phyloP scores from a whole-genome alignment of 805 yeast genomes.

The Hanseniaspora vineae region DNA sequence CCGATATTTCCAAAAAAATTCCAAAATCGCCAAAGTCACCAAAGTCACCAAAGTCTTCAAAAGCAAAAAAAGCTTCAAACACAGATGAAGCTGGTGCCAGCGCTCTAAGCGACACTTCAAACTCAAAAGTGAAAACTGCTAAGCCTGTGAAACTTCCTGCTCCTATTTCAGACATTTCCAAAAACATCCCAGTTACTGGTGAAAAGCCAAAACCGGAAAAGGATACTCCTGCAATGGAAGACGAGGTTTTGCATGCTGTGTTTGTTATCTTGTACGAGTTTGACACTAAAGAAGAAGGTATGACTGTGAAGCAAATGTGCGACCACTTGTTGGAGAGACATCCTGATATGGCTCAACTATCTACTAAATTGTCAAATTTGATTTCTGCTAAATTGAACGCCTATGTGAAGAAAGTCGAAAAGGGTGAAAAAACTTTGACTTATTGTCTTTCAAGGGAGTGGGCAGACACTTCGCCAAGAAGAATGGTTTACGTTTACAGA shows the following conservation, averaged over 20 bases:
- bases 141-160: constrained; percentile 15
- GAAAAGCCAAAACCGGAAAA: constrained; percentile 60
- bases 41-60: too few relatives aligned
- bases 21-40: too few relatives aligned
- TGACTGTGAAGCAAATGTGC: constrained; percentile 85
- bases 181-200: constrained; percentile 72
- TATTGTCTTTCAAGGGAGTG: constrained; percentile 77
- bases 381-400: constrained; percentile 78
- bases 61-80: too few relatives aligned
- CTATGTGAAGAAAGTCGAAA: constrained; percentile 73
- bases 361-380: constrained; percentile 68
- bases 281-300: constrained; percentile 55
- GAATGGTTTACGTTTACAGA: constrained; percentile 81
- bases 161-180: constrained; percentile 56
- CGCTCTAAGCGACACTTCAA: background rate
- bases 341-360: constrained; percentile 72
- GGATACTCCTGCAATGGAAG: constrained; percentile 41
- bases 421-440: constrained; percentile 59
- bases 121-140: constrained; percentile 7
- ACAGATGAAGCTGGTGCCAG: too few relatives aligned
- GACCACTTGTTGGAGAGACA: constrained; percentile 61
- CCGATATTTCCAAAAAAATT: too few relatives aligned
- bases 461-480: constrained; percentile 82
- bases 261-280: constrained; percentile 57
- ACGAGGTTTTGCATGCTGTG: constrained; percentile 63